A percentile compares a stretch with the other conserved stretches of the same genome.
Conservation (phyloP, 1,284 basidiomycete genomes). For the Inonotus obliquus region DNA sequence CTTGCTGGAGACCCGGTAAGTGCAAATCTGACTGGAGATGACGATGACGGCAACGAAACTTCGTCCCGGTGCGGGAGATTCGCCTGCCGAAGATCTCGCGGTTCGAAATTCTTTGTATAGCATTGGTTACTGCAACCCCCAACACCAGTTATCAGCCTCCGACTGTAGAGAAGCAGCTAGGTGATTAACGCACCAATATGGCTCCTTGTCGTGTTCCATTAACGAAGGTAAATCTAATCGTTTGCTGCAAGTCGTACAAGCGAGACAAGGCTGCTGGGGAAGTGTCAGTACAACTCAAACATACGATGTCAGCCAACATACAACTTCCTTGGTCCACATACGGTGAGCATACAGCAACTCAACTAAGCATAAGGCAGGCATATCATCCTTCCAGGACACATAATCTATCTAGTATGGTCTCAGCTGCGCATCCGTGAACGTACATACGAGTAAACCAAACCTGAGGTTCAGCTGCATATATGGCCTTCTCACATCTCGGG, state of each 20-base stretch:
- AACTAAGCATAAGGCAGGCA: constrained; percentile 20
- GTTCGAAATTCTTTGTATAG: constrained; percentile 68
- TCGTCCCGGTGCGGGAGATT: constrained; percentile 55
- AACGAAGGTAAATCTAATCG: constrained; percentile 68
- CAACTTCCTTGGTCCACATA: constrained; percentile 39
- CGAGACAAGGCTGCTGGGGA: constrained; percentile 56
- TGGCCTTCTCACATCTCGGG: constrained; percentile 51
- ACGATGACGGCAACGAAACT: constrained; percentile 12
- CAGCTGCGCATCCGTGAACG: constrained; percentile 2
- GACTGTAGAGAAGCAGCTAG: not conserved
- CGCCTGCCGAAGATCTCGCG: constrained; percentile 65
- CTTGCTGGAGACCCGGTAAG: constrained; percentile 17
- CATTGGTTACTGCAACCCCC: constrained; percentile 55
- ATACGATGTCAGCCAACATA: constrained; percentile 28
- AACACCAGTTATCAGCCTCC: not conserved
- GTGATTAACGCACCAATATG: constrained; percentile 51
- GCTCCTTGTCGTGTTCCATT: constrained; percentile 75
- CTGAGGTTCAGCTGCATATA: constrained; percentile 82
- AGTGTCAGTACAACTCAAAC: constrained; percentile 14
- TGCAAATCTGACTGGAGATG: constrained; percentile 18
- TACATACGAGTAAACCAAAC: constrained; percentile 32
- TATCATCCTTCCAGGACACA: constrained; percentile 79
- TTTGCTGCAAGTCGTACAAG: constrained; percentile 66
- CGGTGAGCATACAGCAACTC: constrained; percentile 3
- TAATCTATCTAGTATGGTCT: constrained; percentile 43